These are phyloP conservation scores for Cytospora mali DNA, from an alignment of 2,329 filamentous ascomycete genomes.

Conservation along the genomic window DNA sequence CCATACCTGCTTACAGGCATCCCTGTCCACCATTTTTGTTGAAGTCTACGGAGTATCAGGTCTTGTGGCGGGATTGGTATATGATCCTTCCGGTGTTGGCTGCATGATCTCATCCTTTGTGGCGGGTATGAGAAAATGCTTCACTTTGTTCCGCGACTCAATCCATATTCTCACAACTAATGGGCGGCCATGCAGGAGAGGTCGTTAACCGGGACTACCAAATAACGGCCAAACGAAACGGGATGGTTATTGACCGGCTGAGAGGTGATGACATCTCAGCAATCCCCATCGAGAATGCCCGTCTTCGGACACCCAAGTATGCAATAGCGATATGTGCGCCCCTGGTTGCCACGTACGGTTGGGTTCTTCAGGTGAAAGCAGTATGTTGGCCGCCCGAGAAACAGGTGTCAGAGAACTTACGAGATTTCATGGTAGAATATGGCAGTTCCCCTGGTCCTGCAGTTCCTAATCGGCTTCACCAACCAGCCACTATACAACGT, in stretches of 20 bases:
- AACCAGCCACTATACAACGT: constrained; percentile 3
- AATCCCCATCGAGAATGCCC: constrained; percentile 2
- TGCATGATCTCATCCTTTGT: constrained; percentile 7
- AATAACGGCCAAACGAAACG: not conserved
- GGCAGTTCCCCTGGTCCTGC: constrained; percentile 1
- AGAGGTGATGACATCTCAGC: not conserved
- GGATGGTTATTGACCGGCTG: not conserved
- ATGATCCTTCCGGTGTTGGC: not conserved
- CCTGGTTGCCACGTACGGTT: not conserved
- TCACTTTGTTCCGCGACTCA: not conserved
- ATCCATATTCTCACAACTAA: not conserved
- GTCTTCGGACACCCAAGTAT: constrained; percentile 2
- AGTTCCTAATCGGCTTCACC: constrained; percentile 5
- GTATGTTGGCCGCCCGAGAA: not conserved
- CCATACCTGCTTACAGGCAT: constrained; percentile 5
- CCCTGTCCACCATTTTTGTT: constrained; percentile 4
- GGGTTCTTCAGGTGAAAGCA: not conserved
- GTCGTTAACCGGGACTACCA: not conserved
- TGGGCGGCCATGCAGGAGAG: not conserved
- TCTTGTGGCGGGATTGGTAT: constrained; percentile 2
- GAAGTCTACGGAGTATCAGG: not conserved
- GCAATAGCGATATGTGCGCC: constrained; percentile 6
- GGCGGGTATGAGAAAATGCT: not conserved
- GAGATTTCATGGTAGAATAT: not conserved
- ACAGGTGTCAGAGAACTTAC: not conserved